Conservation (phyloP, 176 grass and related monocot genomes). For the Oryza glumipatula region DNA sequence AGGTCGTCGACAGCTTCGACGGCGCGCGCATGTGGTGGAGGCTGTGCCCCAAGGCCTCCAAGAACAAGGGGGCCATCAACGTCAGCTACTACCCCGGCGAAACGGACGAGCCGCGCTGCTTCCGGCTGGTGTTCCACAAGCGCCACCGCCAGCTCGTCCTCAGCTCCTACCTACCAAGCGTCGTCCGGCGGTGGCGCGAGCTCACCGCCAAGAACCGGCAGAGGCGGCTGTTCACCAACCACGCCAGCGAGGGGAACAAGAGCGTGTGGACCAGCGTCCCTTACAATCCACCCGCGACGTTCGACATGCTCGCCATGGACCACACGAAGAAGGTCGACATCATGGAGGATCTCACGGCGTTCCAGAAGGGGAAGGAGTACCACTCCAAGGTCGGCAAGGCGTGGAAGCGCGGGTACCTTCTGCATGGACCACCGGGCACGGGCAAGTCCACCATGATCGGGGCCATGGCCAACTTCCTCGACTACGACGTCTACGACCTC, state of each 20-base stretch:
- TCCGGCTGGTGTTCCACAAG: constrained; percentile 1
- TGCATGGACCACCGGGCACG: no score
- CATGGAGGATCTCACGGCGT: constrained; percentile 45
- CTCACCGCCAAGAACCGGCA: background rate
- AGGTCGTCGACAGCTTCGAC: background rate
- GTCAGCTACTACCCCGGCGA: background rate
- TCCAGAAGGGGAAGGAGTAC: no score
- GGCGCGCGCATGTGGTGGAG: background rate
- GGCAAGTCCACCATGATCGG: no score
- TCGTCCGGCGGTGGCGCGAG: background rate
- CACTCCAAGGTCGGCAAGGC: no score
- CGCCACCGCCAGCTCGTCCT: background rate
- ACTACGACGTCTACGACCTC: no score
- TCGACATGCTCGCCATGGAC: constrained; percentile 52
- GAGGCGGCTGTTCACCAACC: constrained; percentile 16
- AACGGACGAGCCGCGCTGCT: background rate
- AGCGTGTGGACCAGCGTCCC: constrained; percentile 36
- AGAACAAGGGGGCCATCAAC: no score
- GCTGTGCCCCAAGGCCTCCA: background rate
- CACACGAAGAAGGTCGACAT: constrained; percentile 38
- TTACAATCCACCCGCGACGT: constrained; percentile 53
- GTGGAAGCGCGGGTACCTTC: no score
- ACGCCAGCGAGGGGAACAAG: background rate
- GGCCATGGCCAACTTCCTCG: no score
- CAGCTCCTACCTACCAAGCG: background rate